Conservation (phyloP, 2,329 filamentous ascomycete species). For the Colletotrichum falcatum region DNA sequence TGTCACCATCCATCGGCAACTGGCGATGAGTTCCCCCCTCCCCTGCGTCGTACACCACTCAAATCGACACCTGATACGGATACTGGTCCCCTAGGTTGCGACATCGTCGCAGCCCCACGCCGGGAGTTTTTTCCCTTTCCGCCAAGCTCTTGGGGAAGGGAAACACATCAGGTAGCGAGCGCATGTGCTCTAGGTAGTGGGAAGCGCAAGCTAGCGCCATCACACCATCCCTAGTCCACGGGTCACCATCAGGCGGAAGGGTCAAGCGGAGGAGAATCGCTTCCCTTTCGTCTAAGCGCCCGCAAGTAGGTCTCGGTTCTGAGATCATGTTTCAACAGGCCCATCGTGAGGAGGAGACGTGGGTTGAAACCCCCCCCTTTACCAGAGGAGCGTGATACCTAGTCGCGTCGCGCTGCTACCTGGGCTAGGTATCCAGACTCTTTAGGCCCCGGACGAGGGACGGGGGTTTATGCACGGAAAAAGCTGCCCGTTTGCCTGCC, state of each 20-base stretch:
- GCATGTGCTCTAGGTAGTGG: slow-evolving; percentile 21
- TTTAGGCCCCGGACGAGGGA: background rate
- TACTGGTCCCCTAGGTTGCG: slow-evolving; percentile 5
- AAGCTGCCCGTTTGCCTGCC: slow-evolving; percentile 16
- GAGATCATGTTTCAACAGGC: slow-evolving; percentile 33
- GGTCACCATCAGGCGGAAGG: slow-evolving; percentile 33
- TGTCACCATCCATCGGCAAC: slow-evolving; percentile 1
- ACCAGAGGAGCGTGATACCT: background rate
- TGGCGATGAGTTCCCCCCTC: slow-evolving; percentile 17
- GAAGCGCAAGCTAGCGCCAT: slow-evolving; percentile 25
- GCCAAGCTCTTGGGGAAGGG: slow-evolving; percentile 4
- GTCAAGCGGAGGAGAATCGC: slow-evolving; percentile 28
- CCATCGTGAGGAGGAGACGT: slow-evolving; percentile 17
- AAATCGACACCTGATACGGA: slow-evolving; percentile 8
- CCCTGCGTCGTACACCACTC: background rate
- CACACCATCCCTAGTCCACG: slow-evolving; percentile 26
- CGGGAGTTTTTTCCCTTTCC: background rate
- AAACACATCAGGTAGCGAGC: slow-evolving; percentile 5
- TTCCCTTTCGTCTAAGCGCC: slow-evolving; percentile 26
- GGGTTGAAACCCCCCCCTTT: background rate
- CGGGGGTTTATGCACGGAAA: background rate
- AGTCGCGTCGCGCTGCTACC: background rate
- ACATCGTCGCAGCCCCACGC: slow-evolving; percentile 2
- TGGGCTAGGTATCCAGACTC: background rate
- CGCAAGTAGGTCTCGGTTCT: slow-evolving; percentile 30